Evolutionary conservation across 331 rosid species (phyloP), one percentile per base, ranked within the genome.

Genomic region (Phaseolus coccineus): DNA sequence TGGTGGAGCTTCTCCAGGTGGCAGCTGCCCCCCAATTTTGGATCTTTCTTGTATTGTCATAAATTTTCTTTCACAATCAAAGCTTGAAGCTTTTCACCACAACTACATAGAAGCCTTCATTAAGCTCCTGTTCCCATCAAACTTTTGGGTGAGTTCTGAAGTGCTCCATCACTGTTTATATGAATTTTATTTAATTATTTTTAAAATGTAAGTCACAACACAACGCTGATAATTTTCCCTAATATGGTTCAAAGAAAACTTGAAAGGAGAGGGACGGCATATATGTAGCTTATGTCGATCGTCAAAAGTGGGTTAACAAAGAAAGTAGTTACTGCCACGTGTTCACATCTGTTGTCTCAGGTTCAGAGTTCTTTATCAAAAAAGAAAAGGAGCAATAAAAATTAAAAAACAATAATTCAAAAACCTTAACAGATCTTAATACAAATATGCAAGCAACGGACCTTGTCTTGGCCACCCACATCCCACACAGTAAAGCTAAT

Each of bases 381-480:
- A 50, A 81, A 56, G 52, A 74, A 55, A 64, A 40, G 69, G 42
- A 31, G 4, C 2, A 35, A n/a, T 5, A 3, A 9, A 19, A 31
- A 77, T 51, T 11, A 73, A 42, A 30, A 27, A 25, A 51, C 63
- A 3, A 65, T 8, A 22, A 11, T 66, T 64, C 44, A 30, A 44
- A 48, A 55, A 19, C 10, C 55, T 74, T 52, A 51, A 77, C 33
- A 53, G 33, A 28, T 56, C 28, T n/a, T 27, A 16, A 46, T 46
- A 25, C 39, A 30, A 14, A 33, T 8, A 61, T 30, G 42, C 64
- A 63, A 25, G 33, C n/a, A 24, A 85, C 86, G 75, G 80, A 77
- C 85, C 82, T 82, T 82, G 52, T 82, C 85, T 27, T 82, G 85
- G 73, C 85, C 85, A 51, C 85, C 85, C 16, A 82, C 85, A 77